Evolutionary conservation across 2,329 filamentous ascomycete genomes (phyloP), one percentile per base, ranked within the genome.

Genomic region (Talaromyces sp.): DNA sequence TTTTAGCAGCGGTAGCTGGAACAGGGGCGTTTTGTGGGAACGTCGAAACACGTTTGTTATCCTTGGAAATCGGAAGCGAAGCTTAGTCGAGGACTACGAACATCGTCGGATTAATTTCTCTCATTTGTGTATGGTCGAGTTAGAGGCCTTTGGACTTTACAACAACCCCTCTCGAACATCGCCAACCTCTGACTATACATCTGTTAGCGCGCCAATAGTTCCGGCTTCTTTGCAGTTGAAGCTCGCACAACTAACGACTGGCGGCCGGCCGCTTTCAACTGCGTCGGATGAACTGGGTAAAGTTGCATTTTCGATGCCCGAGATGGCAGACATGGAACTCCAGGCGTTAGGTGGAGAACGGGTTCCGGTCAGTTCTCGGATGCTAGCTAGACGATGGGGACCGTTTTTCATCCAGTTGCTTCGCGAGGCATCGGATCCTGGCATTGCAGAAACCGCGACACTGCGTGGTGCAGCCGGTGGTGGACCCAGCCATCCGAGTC

Each of bases 1-100:
- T 2, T 97, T 99, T 72, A 93, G 90, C 67, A 91, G 96, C 70
- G 94, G 94, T 45, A 97, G 93, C 73, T 99, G 94, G 94, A 99
- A 99, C 70, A 83, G 94, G 59, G 94, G 94, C 40, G 84, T 99
- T 31, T 75, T 99, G 7, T 99, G 94, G 94, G 89, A 89, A 67
- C 84, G 93, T 43, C 84, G 94, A 62, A 99, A 97, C 70, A 90
- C 91, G 0, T 99, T 97, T 75, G 91, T 97, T 35, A 93, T 99
- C 62, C 80, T 99, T 37, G 94, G 94, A 48, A 95, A 97, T 72
- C 85, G 94, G 37, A 96, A 96, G 73, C 82, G 94, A 62, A 97
- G 89, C 65, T 80, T 99, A 33, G 93, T 97, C 0, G 93, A 99
- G 65, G 94, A 99, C 73, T 99, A 99, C 74, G 97, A 97, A 70